Base-by-base conservation (phyloP, 192 early-diverging fungal genomes). In the Gryganskiella cystojenkinii region DNA sequence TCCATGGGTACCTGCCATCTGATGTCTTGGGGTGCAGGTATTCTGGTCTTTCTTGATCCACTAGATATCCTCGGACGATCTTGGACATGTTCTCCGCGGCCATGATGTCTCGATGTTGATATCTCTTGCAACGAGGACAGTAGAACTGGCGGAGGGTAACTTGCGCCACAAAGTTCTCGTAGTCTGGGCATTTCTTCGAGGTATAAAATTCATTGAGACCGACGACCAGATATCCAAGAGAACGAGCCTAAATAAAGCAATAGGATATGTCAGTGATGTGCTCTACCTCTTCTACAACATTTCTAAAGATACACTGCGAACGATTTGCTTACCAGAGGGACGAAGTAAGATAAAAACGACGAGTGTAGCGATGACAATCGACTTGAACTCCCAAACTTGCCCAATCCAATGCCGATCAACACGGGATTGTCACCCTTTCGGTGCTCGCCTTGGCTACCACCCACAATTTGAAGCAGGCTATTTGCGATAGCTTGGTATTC, bases 1-100 rank as follows among this genome's bases (percentile, higher is more conserved):
- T 56, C 64, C 54, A 56, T n/a, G 64, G 53, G 34, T 66, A 66
- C 30, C n/a, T 66, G 30, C 64, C 54, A 56, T 55, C 55, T 20
- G 27, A 31, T 6, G 42, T 50, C 52, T 43, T 45, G 37, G 63
- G 63, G 17, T 65, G 63, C 1, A 65, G 63, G n/a, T 56, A 65
- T 4, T 43, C n/a, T n/a, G 52, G 64, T 24, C 64, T 30, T 33
- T 56, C 31, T 33, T 67, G 55, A 3, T 56, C 33, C 64, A 37
- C 6, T 14, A 67, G 55, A 25, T 46, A 22, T 24, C 51, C 51
- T 10, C 35, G 62, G 10, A 54, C 52, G 11, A 45, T 25, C 0
- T 56, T 28, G 33, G 19, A 34, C 31, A 33, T 33, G 20, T 17
- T 37, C 15, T 33, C 30, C 7, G 10, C 63, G 3, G 63, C 63